Base-by-base conservation (phyloP, 139 green algal genomes). In the Coelastrella sp. region DNA sequence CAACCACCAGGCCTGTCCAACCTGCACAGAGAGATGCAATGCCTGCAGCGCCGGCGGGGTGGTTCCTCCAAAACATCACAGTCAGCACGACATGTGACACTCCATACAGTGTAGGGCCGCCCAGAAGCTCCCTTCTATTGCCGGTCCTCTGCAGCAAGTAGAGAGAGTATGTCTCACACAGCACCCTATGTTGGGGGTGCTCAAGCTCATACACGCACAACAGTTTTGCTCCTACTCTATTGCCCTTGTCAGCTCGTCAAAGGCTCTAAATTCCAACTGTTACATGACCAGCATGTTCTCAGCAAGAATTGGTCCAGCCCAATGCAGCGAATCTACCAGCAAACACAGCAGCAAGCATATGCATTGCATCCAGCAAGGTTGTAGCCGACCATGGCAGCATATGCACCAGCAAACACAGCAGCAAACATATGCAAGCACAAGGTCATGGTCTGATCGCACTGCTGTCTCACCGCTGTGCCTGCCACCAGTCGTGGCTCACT, bases 1-100 rank as follows among this genome's bases (percentile, higher is more conserved):
- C 32, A 47, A 47, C 32, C 32, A 47, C 32, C 32, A 47, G 32
- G 32, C 32, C 32, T 47, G 32, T 71, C 64, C 10, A 7, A 84
- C 78, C 78, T 84, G 78, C 82, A 79, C 82, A 87, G 5, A 87
- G 65, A 20, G 82, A 64, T 78, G 82, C 64, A 32, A 87, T 57
- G 5, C 82, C 82, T 6, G 82, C 82, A 56, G 47, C 11, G 14
- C 22, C 82, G 22, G 82, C 82, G 16, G 82, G 82, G 82, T 71
- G 73, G 60, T 20, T 86, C 61, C 82, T 73, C 82, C 82, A 87
- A 14, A 32, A 64, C 11, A 60, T 47, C 17, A 87, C 5, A 16
- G 82, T 87, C 82, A 87, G 8, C 64, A n/a, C 64, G 7, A 78
- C 65, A 79, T 87, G 82, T 66, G 82, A 58, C 14, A 87, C 60